A percentile compares a stretch with the other conserved stretches of the same genome.
phyloP scores from a whole-genome alignment of 805 yeast genomes.

The Priceomyces carsonii region DNA sequence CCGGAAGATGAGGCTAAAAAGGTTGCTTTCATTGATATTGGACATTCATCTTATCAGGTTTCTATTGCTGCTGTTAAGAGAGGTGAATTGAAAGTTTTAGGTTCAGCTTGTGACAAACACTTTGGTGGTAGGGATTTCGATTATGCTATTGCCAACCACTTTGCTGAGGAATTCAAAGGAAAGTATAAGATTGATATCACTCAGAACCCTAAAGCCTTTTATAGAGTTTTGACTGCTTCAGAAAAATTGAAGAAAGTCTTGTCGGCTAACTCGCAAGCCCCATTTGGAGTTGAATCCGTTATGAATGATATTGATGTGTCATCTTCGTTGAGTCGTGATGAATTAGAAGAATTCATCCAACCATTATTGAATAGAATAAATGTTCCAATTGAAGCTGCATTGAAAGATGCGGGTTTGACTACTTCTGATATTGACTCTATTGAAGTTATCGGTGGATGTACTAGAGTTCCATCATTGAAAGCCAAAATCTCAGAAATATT shows the following conservation, averaged over 20 bases:
- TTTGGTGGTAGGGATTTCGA: slow-evolving; percentile 99
- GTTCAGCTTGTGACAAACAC: slow-evolving; percentile 90
- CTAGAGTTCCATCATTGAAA: slow-evolving; percentile 95
- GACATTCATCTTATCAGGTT: slow-evolving; percentile 93
- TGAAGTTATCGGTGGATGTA: slow-evolving; percentile 97
- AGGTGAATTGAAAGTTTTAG: slow-evolving; percentile 93
- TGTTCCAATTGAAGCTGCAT: slow-evolving; percentile 78
- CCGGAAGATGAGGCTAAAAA: slow-evolving; percentile 92
- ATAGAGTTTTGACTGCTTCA: slow-evolving; percentile 87
- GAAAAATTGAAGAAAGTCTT: slow-evolving; percentile 94
- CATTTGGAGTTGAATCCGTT: slow-evolving; percentile 91
- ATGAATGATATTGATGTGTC: slow-evolving; percentile 97
- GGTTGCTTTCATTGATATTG: slow-evolving; percentile 94
- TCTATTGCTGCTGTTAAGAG: slow-evolving; percentile 87
- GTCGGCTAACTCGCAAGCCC: slow-evolving; percentile 94
- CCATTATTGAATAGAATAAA: slow-evolving; percentile 79
- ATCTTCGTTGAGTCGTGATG: slow-evolving; percentile 84
- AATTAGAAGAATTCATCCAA: slow-evolving; percentile 83
- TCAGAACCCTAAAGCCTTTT: slow-evolving; percentile 91
- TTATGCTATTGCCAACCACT: slow-evolving; percentile 89
- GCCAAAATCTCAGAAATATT: slow-evolving; percentile 75
- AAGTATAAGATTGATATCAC: slow-evolving; percentile 93
- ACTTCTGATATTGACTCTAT: slow-evolving; percentile 81
- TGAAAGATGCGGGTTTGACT: slow-evolving; percentile 73
- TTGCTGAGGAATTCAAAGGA: slow-evolving; percentile 86